Evolutionary conservation across 352 stramenopile genomes (phyloP).

Genomic region (Phytopythium litorale): DNA sequence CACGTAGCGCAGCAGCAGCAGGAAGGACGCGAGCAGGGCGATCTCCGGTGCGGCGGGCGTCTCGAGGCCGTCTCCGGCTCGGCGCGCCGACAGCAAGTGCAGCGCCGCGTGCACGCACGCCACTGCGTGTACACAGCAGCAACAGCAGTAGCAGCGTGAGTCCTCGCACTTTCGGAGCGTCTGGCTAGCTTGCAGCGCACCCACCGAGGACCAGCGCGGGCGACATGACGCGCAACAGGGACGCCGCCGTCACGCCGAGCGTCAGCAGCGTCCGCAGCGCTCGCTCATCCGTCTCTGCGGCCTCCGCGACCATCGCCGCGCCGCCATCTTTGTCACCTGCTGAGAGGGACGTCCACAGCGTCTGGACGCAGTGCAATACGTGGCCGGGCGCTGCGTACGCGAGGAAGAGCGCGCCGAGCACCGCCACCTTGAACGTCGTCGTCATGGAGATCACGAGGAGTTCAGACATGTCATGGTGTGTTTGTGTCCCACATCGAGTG

Average conservation of each 20-base stretch:
- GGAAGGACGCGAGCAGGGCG: conserved; percentile 23
- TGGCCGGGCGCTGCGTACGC: not conserved
- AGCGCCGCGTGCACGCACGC: conserved; percentile 13
- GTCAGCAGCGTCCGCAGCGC: conserved; percentile 16
- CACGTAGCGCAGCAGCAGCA: conserved; percentile 31
- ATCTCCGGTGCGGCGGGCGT: conserved; percentile 22
- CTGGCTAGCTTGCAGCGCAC: not conserved
- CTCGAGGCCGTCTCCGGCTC: not conserved
- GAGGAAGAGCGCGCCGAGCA: not conserved
- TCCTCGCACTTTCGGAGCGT: not conserved
- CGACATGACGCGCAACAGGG: conserved; percentile 11
- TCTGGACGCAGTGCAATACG: not conserved
- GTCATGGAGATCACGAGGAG: not conserved
- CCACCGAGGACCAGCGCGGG: conserved; percentile 10
- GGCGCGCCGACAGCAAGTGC: conserved; percentile 9
- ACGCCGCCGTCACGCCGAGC: conserved; percentile 10
- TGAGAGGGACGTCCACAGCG: not conserved
- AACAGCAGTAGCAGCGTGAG: not conserved
- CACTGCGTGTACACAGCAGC: not conserved
- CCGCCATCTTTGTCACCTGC: not conserved
- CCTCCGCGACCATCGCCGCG: not conserved
- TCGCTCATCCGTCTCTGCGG: not conserved
- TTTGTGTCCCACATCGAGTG: too few species aligned
- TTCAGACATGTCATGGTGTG: too few species aligned
- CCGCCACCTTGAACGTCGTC: not conserved